Percentiles rank a stretch among this genome's conserved stretches.
Evolutionary conservation across 257 asterid genomes (phyloP).

Genomic region (Petrea volubilis): DNA sequence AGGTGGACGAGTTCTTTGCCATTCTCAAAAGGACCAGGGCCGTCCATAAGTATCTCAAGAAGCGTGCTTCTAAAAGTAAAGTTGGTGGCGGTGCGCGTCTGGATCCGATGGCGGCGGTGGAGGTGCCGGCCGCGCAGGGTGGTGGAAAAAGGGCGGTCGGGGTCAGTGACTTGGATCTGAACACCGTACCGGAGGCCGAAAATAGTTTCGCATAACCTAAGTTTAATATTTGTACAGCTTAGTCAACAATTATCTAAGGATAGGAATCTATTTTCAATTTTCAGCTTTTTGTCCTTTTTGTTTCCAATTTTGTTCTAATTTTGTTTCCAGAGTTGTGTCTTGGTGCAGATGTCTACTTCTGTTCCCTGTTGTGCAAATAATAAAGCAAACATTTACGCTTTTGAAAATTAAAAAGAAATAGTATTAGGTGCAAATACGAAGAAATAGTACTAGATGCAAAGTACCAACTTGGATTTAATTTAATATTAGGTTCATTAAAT

Average conservation of each 20-base stretch:
- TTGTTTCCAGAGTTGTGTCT: neutral
- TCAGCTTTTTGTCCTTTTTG: neutral
- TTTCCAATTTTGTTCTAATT: neutral
- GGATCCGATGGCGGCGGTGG: constrained; percentile 2
- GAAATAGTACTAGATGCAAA: too few species aligned
- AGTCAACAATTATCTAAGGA: neutral
- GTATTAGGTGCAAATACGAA: too few species aligned
- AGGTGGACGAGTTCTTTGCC: constrained; percentile 68
- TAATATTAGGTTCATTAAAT: too few species aligned
- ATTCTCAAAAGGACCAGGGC: constrained; percentile 49
- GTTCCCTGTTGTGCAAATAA: neutral
- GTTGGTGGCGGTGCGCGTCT: neutral
- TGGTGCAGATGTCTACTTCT: neutral
- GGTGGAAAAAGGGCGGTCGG: constrained; percentile 12
- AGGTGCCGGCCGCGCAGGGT: neutral
- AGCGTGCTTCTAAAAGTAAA: constrained; percentile 15
- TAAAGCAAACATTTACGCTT: too few species aligned
- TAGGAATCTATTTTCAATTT: neutral
- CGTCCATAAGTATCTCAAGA: constrained; percentile 53
- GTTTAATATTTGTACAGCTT: neutral
- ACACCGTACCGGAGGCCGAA: constrained; percentile 37
- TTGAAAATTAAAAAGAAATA: too few species aligned
- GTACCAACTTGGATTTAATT: too few species aligned
- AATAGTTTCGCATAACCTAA: constrained; percentile 1
- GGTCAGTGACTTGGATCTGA: constrained; percentile 32